Evolutionary conservation across 352 stramenopile genomes (phyloP).

Genomic region (Globisporangium nagaii): DNA sequence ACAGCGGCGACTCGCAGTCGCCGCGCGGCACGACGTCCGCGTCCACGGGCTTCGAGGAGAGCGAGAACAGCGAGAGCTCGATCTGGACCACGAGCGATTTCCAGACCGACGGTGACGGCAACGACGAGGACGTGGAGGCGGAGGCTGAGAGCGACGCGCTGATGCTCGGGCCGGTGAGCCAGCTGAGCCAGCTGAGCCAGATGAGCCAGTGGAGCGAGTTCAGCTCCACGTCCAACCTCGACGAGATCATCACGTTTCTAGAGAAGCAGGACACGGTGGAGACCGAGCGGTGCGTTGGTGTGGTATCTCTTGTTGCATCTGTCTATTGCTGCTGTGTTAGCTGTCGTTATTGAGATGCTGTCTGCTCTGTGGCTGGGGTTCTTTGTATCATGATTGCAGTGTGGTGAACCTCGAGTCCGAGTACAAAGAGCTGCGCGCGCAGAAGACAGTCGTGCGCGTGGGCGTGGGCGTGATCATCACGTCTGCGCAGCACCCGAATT

Average conservation of each 20-base stretch:
- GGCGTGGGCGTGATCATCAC: conserved; percentile 73
- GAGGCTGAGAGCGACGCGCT: conserved; percentile 10
- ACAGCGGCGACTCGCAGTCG: conserved; percentile 32
- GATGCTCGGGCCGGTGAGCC: conserved; percentile 57
- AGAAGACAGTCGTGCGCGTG: conserved; percentile 61
- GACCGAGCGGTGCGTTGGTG: conserved; percentile 34
- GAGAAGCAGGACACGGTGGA: conserved; percentile 74
- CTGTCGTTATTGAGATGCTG: not conserved
- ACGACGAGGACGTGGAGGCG: conserved; percentile 21
- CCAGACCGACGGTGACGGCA: conserved; percentile 16
- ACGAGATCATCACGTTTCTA: conserved; percentile 83
- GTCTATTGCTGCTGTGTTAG: not conserved
- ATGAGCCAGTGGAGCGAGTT: conserved; percentile 81
- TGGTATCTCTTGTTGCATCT: not conserved
- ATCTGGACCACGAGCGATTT: conserved; percentile 62
- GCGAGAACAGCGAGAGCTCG: conserved; percentile 49
- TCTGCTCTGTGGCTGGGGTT: not conserved
- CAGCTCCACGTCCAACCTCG: conserved; percentile 77
- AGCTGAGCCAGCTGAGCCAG: conserved; percentile 67
- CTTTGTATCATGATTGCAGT: conserved; percentile 16
- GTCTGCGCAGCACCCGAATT: conserved; percentile 52
- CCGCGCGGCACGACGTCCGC: conserved; percentile 17
- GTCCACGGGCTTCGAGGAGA: conserved; percentile 38
- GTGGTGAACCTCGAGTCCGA: conserved; percentile 48
- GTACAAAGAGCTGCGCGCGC: conserved; percentile 52